These are phyloP conservation scores for Asclepias syriaca DNA, from an alignment of 257 asterid genomes.

Conservation along the genomic window DNA sequence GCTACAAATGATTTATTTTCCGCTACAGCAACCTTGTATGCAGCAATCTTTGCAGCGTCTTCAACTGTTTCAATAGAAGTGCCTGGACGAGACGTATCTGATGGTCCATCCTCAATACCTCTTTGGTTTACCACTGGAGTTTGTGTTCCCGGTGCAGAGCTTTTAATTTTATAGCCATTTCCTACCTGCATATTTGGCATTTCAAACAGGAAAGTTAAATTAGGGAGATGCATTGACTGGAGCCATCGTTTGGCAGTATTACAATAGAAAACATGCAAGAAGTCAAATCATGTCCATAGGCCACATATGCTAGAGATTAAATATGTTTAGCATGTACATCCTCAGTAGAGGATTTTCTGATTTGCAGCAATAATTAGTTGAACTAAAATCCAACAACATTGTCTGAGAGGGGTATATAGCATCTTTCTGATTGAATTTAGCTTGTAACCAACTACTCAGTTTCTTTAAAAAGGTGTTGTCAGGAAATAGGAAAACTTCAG, in stretches of 20 bases:
- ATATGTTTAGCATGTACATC: neutral
- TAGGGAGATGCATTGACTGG: neutral
- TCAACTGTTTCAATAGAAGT: conserved; percentile 24
- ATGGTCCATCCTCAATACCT: conserved; percentile 20
- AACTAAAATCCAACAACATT: neutral
- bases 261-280: neutral
- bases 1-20: conserved; percentile 36
- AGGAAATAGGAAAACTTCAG: neutral
- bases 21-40: conserved; percentile 42
- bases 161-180: conserved; percentile 35
- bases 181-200: conserved; percentile 30
- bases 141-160: conserved; percentile 22
- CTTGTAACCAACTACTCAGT: neutral
- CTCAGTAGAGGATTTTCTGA: neutral
- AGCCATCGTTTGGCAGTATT: neutral
- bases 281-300: neutral
- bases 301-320: neutral
- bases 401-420: neutral
- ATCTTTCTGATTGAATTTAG: neutral
- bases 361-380: neutral
- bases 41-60: conserved; percentile 38
- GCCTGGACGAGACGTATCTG: conserved; percentile 12
- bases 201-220: conserved; percentile 1
- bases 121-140: conserved; percentile 28
- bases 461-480: neutral